Conservation (phyloP, 495 filamentous ascomycete genomes). For the Lophiotrema nucula region DNA sequence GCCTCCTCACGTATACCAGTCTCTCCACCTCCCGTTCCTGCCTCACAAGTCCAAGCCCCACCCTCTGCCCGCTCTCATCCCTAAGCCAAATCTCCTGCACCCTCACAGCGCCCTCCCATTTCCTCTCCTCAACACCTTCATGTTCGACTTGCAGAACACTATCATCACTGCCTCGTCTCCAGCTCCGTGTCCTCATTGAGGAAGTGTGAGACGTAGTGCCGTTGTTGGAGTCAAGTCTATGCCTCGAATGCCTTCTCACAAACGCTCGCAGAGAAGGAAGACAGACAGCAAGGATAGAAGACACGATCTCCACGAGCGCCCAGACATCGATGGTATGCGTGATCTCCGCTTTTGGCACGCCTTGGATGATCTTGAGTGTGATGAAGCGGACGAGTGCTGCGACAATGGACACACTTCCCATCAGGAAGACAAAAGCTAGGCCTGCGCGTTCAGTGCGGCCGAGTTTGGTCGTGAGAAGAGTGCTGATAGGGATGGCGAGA, state of each 20-base stretch:
- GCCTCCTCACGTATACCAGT: neutral
- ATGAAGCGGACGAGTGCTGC: constrained; percentile 40
- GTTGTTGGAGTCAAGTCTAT: no score
- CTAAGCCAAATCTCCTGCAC: neutral
- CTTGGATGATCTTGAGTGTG: constrained; percentile 34
- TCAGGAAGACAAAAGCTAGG: constrained; percentile 38
- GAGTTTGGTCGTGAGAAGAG: constrained; percentile 23
- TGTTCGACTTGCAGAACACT: no score
- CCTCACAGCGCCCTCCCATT: no score
- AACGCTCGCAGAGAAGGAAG: constrained; percentile 14
- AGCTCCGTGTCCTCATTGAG: no score
- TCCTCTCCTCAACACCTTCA: no score
- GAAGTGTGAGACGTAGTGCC: no score
- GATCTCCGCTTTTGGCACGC: constrained; percentile 37
- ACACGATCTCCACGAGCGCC: constrained; percentile 42
- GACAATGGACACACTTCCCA: constrained; percentile 41
- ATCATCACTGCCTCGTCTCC: no score
- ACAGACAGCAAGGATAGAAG: constrained; percentile 28
- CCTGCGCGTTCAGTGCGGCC: constrained; percentile 36
- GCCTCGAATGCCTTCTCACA: constrained; percentile 8
- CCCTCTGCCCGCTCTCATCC: neutral
- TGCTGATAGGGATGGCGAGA: constrained; percentile 31
- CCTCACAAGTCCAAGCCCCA: neutral
- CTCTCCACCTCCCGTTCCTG: neutral
- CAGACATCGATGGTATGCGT: constrained; percentile 45